Conservation (phyloP, 2,329 filamentous ascomycete species). For the Aspergillus versicolor region DNA sequence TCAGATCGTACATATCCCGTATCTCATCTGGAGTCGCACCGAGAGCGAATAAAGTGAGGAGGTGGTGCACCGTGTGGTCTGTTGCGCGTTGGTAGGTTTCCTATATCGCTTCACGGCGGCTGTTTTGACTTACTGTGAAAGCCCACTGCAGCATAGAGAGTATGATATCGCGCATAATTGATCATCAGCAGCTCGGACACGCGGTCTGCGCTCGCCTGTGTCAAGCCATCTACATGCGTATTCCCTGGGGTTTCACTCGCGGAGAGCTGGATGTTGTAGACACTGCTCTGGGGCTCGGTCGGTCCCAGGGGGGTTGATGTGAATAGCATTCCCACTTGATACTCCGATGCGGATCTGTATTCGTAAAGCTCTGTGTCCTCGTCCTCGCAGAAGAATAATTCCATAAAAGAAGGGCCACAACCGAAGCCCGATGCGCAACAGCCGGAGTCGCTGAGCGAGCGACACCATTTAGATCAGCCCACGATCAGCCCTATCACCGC, state of each 20-base stretch:
- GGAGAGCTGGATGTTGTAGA: background rate
- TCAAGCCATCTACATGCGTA: background rate
- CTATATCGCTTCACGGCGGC: background rate
- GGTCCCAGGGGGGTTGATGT: background rate
- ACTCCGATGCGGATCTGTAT: too few species aligned
- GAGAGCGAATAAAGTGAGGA: constrained; percentile 19
- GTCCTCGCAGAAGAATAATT: too few species aligned
- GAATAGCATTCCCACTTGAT: background rate
- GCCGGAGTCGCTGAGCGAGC: background rate
- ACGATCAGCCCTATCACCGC: background rate
- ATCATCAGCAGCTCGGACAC: constrained; percentile 1
- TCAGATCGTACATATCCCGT: constrained; percentile 15
- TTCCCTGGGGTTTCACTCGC: background rate
- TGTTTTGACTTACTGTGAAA: background rate
- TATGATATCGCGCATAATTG: constrained; percentile 1
- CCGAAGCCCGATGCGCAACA: background rate
- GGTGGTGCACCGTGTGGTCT: constrained; percentile 26
- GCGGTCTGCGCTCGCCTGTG: background rate
- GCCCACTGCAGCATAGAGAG: background rate
- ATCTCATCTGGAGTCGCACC: constrained; percentile 21
- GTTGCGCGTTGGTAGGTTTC: background rate
- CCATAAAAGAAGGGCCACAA: too few species aligned
- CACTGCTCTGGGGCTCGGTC: background rate
- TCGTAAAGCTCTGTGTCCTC: too few species aligned
- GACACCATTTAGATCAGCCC: background rate